A percentile compares a stretch with the other conserved stretches of the same genome.
Conservation (phyloP, 352 stramenopile species). For the Vaucheria bursata region DNA sequence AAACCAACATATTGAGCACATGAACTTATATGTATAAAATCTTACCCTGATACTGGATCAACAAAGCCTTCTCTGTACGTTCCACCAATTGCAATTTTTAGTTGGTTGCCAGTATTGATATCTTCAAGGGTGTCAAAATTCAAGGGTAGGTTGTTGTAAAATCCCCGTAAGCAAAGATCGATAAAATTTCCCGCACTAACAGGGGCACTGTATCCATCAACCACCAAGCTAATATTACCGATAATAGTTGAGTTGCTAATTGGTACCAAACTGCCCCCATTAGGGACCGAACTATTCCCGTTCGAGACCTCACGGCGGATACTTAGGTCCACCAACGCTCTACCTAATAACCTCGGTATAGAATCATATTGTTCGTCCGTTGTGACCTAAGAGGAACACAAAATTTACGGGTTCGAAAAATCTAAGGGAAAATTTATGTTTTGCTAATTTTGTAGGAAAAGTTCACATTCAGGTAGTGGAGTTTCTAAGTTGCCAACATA, state of each 20-base stretch:
- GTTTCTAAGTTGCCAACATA: too few relatives aligned
- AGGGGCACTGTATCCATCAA: conserved; percentile 53
- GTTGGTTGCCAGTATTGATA: conserved; percentile 13
- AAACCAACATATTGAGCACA: too few relatives aligned
- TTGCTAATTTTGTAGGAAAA: too few relatives aligned
- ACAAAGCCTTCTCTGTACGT: conserved; percentile 45
- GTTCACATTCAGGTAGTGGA: too few relatives aligned
- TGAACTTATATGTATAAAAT: too few relatives aligned
- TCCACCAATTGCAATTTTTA: conserved; percentile 31
- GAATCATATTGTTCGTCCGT: conserved; percentile 32
- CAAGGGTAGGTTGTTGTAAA: conserved; percentile 46
- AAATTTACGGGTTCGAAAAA: background rate
- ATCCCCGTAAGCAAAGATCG: conserved; percentile 43
- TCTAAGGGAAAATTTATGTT: background rate
- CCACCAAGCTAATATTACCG: conserved; percentile 42
- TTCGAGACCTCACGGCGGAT: conserved; percentile 18
- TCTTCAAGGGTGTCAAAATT: conserved; percentile 24
- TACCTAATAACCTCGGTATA: conserved; percentile 23
- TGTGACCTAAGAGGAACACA: conserved; percentile 18
- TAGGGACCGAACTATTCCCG: background rate
- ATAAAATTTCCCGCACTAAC: conserved; percentile 53
- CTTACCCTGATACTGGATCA: conserved; percentile 37
- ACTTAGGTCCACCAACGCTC: conserved; percentile 25
- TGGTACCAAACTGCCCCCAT: background rate
- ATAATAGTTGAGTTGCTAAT: conserved; percentile 15